Conservation (phyloP, 2,329 filamentous ascomycete genomes). For the Acephala macrosclerotiorum region DNA sequence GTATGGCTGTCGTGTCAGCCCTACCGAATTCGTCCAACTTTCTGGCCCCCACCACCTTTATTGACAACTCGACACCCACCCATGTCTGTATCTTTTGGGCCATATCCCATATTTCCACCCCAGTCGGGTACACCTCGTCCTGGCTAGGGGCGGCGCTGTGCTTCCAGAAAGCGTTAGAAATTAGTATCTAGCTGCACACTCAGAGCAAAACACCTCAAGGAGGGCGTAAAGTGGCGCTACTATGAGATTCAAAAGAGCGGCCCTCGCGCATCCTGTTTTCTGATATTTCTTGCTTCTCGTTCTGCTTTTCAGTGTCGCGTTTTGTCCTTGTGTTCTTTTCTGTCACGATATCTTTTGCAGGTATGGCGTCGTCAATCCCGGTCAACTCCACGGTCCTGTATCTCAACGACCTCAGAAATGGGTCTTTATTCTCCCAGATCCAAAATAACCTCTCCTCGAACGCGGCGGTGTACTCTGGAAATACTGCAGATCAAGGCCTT, state of each 20-base stretch:
- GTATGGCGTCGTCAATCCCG: neutral
- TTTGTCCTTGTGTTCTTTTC: neutral
- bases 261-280: neutral
- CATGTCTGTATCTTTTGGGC: neutral
- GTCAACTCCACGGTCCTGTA: conserved; percentile 7
- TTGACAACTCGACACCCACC: neutral
- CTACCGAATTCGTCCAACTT: neutral
- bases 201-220: neutral
- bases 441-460: neutral
- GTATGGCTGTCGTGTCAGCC: neutral
- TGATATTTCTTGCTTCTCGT: neutral
- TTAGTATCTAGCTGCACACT: neutral
- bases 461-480: neutral
- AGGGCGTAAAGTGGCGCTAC: neutral
- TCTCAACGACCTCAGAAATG: conserved; percentile 2
- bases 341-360: neutral
- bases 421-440: neutral
- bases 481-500: neutral
- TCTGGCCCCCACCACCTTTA: neutral
- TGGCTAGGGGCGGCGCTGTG: neutral
- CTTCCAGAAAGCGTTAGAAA: conserved; percentile 2
- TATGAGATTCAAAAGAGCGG: neutral
- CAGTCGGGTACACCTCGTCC: neutral
- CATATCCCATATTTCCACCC: neutral
- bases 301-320: neutral